Base-by-base conservation (phyloP, 106 monocot species). In the Iris macrosiphon region DNA sequence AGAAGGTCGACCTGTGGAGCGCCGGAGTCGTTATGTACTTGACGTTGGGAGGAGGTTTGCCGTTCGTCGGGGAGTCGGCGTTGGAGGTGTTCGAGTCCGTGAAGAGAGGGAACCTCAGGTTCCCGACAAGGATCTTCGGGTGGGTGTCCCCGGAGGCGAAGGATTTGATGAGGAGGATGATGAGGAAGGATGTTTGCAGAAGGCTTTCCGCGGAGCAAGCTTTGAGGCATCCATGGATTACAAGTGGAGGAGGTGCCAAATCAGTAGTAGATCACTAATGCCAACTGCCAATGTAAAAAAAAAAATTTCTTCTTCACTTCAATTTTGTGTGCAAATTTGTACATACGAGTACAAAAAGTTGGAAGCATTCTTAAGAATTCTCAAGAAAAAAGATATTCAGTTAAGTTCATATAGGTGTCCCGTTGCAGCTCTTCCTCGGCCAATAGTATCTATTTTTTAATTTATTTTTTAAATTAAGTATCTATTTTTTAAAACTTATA, bases 1-100 rank as follows among this genome's bases (percentile, higher is more conserved):
- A 70, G 56, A 80, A 66, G 49, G 60, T 65, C 12, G 75, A 74
- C 29, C 70, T 74, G 26, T 74, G 80, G 80, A 80, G 80, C 55
- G 61, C 61, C 11, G 80, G 80, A 48, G 80, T 80, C 51, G 65
- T 80, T 9, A 29, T 80, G 35, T 80, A 80, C 74, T 31, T 65
- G 33, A 70, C 66, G 65, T 70, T 78, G 6, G n/a, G 66, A 19
- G 71, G 69, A 8, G 66, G 61, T 21, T 62, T 66, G 4, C 77
- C 77, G 7, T 78, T 78, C 72, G 20, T 23, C 11, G 77, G 77
- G 0, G 72, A 78, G 5, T 51, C 55, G 16, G 66, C 66, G 14
- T 52, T 5, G 41, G 77, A 78, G 33, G 58, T 72, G 34, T 72
- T 78, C 47, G 55, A 53, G 40, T 43, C 66, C 15, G 77, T 78